phyloP scores from a whole-genome alignment of 2,329 filamentous ascomycete species.

The Cladobotryum protrusum region DNA sequence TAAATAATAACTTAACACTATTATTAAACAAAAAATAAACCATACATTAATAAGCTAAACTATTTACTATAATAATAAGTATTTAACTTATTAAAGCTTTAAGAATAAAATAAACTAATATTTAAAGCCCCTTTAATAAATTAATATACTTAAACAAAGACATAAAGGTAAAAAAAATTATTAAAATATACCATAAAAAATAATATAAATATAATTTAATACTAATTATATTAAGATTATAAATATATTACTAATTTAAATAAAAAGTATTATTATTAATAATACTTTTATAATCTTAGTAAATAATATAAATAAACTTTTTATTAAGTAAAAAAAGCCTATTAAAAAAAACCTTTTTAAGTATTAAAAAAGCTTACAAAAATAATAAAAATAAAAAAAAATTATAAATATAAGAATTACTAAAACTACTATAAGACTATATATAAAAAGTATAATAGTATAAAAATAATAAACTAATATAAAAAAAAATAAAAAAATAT shows the following conservation, averaged over 20 bases:
- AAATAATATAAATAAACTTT: neutral
- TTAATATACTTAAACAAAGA: no score
- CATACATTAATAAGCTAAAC: neutral
- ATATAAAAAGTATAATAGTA: neutral
- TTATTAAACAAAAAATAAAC: neutral
- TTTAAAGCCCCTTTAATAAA: no score
- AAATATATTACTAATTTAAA: no score
- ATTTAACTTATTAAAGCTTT: slow-evolving; percentile 7
- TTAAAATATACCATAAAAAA: no score
- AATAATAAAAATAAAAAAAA: neutral
- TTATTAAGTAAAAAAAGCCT: neutral
- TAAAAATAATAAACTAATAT: neutral
- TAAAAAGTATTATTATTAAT: no score
- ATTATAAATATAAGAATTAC: neutral
- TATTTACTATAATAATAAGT: slow-evolving; percentile 4
- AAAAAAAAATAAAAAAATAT: neutral
- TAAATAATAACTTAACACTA: neutral
- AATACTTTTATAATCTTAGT: neutral
- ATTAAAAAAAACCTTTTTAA: neutral
- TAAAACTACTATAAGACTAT: neutral
- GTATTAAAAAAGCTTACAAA: neutral
- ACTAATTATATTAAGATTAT: no score
- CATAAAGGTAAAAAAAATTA: no score
- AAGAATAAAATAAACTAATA: neutral
- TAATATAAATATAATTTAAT: no score